Conservation (phyloP, 805 yeast species). For the Yamadazyma nakazawae region DNA sequence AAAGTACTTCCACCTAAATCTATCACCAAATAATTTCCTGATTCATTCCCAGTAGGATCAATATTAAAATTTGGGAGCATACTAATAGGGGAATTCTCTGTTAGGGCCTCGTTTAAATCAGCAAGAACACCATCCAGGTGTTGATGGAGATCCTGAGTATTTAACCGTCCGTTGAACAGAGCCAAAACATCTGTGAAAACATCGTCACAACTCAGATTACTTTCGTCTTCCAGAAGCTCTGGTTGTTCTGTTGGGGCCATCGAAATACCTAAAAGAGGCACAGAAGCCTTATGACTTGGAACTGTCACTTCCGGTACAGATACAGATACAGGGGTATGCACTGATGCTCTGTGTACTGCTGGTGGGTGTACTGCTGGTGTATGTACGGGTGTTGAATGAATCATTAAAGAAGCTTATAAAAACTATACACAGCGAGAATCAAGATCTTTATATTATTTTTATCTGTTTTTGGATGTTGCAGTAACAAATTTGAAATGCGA, state of each 20-base stretch:
- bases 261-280: background rate
- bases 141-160: background rate
- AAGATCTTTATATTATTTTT: background rate
- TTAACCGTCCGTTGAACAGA: slow-evolving; percentile 8
- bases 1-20: slow-evolving; percentile 60
- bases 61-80: slow-evolving; percentile 42
- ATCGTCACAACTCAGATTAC: slow-evolving; percentile 3
- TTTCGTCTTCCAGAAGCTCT: slow-evolving; percentile 5
- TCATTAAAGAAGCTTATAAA: slow-evolving; percentile 1
- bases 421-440: background rate
- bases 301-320: background rate
- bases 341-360: too few species aligned
- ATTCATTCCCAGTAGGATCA: slow-evolving; percentile 34
- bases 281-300: background rate
- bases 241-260: background rate
- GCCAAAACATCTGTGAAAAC: slow-evolving; percentile 4
- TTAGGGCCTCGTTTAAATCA: slow-evolving; percentile 30
- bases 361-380: background rate
- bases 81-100: slow-evolving; percentile 24
- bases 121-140: slow-evolving; percentile 21
- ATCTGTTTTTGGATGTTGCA: background rate
- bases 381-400: background rate
- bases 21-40: slow-evolving; percentile 42
- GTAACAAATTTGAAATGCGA: slow-evolving; percentile 3
- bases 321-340: background rate